These are phyloP conservation scores for Salisapilia sapeloensis DNA, from an alignment of 352 stramenopile species.

Conservation along the genomic window DNA sequence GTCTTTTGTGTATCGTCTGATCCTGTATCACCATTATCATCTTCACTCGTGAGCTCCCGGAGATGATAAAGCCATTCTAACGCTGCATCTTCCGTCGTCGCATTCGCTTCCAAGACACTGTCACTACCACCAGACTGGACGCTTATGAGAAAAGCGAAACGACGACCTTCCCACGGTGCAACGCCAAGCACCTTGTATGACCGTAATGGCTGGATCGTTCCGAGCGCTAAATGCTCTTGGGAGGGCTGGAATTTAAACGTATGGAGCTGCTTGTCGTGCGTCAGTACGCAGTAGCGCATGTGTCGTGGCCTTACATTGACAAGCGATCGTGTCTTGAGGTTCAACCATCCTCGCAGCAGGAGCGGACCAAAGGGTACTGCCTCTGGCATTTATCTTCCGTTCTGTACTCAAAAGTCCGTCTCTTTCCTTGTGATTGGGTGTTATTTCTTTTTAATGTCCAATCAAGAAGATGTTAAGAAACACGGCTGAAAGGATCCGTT, in stretches of 20 bases:
- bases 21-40: conserved; percentile 10
- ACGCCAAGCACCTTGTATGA: conserved; percentile 56
- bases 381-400: too few relatives aligned
- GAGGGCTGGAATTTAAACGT: conserved; percentile 82
- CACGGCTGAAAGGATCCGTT: too few relatives aligned
- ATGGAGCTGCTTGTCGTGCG: conserved; percentile 35
- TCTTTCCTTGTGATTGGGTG: too few relatives aligned
- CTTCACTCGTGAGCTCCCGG: conserved; percentile 23
- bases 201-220: conserved; percentile 37
- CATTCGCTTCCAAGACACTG: conserved; percentile 65
- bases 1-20: not conserved
- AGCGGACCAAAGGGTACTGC: conserved; percentile 58
- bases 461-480: too few relatives aligned
- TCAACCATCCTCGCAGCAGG: conserved; percentile 63
- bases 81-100: conserved; percentile 26
- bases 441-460: too few relatives aligned
- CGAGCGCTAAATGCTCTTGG: conserved; percentile 33
- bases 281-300: conserved; percentile 76
- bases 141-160: conserved; percentile 62
- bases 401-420: too few relatives aligned
- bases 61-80: conserved; percentile 67
- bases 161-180: conserved; percentile 45
- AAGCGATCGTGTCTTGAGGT: conserved; percentile 77
- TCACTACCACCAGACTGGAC: conserved; percentile 44
- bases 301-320: conserved; percentile 71